phyloP scores from a whole-genome alignment of 2,329 filamentous ascomycete genomes.

The Eutypa lata region DNA sequence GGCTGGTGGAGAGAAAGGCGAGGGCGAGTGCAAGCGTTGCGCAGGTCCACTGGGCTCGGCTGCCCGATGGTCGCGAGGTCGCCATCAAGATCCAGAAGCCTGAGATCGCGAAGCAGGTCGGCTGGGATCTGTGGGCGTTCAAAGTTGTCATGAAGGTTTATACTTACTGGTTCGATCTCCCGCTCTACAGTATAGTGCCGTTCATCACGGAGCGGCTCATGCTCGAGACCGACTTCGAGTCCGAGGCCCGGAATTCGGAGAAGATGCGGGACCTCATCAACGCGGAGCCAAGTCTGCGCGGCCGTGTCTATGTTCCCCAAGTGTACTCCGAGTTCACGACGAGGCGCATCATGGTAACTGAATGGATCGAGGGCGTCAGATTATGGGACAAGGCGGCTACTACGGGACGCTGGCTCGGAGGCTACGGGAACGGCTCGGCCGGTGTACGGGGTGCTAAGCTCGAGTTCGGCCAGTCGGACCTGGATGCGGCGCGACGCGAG shows the following conservation, averaged over 20 bases:
- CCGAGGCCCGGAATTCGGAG: slow-evolving; percentile 85
- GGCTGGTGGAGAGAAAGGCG: slow-evolving; percentile 59
- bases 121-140: slow-evolving; percentile 95
- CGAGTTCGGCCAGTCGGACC: slow-evolving; percentile 42
- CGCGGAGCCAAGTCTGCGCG: slow-evolving; percentile 70
- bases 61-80: slow-evolving; percentile 84
- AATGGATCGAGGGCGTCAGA: slow-evolving; percentile 95
- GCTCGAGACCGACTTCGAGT: slow-evolving; percentile 91
- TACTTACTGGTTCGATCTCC: slow-evolving; percentile 87
- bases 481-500: slow-evolving; percentile 41
- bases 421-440: slow-evolving; percentile 71
- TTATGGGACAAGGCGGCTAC: slow-evolving; percentile 89
- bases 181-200: slow-evolving; percentile 84
- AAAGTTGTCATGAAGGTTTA: slow-evolving; percentile 83
- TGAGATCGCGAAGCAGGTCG: slow-evolving; percentile 86
- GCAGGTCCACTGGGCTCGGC: slow-evolving; percentile 90
- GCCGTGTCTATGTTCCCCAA: slow-evolving; percentile 82
- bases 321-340: slow-evolving; percentile 82
- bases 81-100: slow-evolving; percentile 96
- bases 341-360: slow-evolving; percentile 82
- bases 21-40: slow-evolving; percentile 86
- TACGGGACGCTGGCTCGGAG: slow-evolving; percentile 73
- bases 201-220: slow-evolving; percentile 90
- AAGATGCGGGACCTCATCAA: slow-evolving; percentile 76
- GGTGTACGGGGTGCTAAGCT: slow-evolving; percentile 70